phyloP scores from a whole-genome alignment of 352 stramenopile genomes.

The Phytopythium helicoides region DNA sequence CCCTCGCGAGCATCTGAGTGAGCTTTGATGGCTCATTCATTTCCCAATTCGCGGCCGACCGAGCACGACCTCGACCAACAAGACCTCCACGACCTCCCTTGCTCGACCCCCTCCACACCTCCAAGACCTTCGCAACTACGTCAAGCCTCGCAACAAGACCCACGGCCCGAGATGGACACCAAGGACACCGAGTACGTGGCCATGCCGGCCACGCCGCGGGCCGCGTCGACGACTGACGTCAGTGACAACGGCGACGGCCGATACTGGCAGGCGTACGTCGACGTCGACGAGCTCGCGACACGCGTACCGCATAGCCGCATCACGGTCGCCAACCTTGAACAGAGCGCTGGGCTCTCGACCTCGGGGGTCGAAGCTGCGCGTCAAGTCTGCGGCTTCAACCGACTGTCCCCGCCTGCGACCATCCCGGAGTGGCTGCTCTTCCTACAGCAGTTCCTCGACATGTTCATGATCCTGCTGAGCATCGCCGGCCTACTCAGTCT shows the following conservation, averaged over 20 bases:
- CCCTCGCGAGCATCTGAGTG: not conserved
- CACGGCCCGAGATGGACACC: not conserved
- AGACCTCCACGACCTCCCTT: no score
- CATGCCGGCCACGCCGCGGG: slow-evolving; percentile 12
- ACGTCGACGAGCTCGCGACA: slow-evolving; percentile 22
- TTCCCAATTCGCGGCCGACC: slow-evolving; percentile 18
- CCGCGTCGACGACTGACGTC: not conserved
- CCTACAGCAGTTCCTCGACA: slow-evolving; percentile 41
- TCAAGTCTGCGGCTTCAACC: slow-evolving; percentile 30
- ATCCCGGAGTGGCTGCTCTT: slow-evolving; percentile 37
- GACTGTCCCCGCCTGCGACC: slow-evolving; percentile 28
- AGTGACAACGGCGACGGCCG: slow-evolving; percentile 12
- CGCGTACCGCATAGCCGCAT: slow-evolving; percentile 23
- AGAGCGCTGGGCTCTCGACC: slow-evolving; percentile 22
- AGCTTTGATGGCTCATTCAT: slow-evolving; percentile 12
- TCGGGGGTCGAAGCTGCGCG: slow-evolving; percentile 13
- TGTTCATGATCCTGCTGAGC: slow-evolving; percentile 43
- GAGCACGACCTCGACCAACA: no score
- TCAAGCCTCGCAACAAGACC: no score
- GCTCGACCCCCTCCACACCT: not conserved
- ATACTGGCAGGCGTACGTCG: slow-evolving; percentile 39
- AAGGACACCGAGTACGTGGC: slow-evolving; percentile 12
- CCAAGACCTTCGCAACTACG: not conserved
- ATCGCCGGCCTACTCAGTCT: slow-evolving; percentile 33
- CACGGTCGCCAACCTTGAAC: slow-evolving; percentile 17